Base-by-base conservation (phyloP, 441 rosid genomes). In the Croton laevigatus region DNA sequence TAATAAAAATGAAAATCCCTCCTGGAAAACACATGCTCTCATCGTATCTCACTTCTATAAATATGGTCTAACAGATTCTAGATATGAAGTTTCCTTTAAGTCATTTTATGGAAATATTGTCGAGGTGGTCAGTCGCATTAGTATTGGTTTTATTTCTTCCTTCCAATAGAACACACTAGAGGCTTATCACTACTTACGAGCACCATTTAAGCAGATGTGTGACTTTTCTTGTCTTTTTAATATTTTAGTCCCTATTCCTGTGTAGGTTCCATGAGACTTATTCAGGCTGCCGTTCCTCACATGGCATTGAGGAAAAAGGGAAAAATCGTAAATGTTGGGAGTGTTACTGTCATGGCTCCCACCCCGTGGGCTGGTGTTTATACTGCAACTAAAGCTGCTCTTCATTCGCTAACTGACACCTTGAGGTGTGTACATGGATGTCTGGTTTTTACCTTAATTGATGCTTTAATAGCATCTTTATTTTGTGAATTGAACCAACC, bases 341-440 rank as follows among this genome's bases (percentile, higher is more conserved):
- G 98, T 70, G 79, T 90, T 48, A 59, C 83, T 62, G 97, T 69
- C 52, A 38, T 83, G 81, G 80, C 83, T 61, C 88, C 95, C 16
- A 80, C 84, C 52, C 97, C 94, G 0, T 93, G 97, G 97, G 71
- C 92, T 38, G 95, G 97, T 60, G 92, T 79, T 72, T 91, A 91
- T 75, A 80, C 86, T 46, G 87, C 95, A 23, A 81, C 93, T 37
- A 94, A 94, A 85, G 92, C 97, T 63, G 91, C 97, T 68, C 79
- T 91, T 70, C 97, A 90, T 77, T 80, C 95, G 23, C 75, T 91
- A 54, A 86, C 93, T 1, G 93, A 94, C 77, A 84, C 95, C 62
- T 62, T 94, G 72, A 91, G 98, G 97, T 91, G 62, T 36, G 76
- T 6, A 67, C 12, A 10, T 40, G 9, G 11, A 58, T 5, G n/a